Evolutionary conservation across 192 early-diverging fungal genomes (phyloP).

Genomic region (Coemansia sp.): DNA sequence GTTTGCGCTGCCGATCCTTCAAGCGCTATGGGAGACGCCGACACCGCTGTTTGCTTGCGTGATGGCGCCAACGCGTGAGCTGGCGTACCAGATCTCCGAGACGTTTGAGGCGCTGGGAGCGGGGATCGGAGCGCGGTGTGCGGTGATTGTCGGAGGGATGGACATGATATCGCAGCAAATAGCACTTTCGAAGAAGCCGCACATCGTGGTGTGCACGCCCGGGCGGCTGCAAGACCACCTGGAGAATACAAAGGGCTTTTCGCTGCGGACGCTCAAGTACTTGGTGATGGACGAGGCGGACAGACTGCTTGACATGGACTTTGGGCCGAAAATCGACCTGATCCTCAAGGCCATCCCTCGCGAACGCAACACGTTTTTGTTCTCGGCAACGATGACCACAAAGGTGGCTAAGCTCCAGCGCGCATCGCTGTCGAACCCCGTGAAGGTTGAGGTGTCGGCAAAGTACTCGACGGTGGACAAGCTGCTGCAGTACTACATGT

Average conservation of each 20-base stretch:
- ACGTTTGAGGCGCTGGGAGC: constrained; percentile 89
- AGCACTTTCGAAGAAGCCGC: constrained; percentile 92
- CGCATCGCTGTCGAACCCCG: constrained; percentile 87
- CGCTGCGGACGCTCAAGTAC: constrained; percentile 87
- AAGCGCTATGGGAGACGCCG: constrained; percentile 85
- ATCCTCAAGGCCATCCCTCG: constrained; percentile 90
- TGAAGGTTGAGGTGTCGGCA: constrained; percentile 93
- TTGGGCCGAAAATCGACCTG: constrained; percentile 96
- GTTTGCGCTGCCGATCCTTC: constrained; percentile 84
- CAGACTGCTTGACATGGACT: constrained; percentile 91
- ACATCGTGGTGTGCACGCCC: constrained; percentile 94
- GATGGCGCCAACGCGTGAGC: constrained; percentile 96
- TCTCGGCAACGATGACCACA: constrained; percentile 98
- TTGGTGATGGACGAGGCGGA: constrained; percentile 95
- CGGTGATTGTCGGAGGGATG: constrained; percentile 95
- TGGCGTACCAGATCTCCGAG: constrained; percentile 94
- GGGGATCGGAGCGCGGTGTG: constrained; percentile 88
- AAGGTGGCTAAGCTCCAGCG: constrained; percentile 97
- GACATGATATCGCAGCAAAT: constrained; percentile 97
- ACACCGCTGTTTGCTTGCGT: constrained; percentile 92
- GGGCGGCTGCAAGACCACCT: constrained; percentile 94
- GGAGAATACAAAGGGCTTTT: constrained; percentile 99
- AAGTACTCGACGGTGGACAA: constrained; percentile 96
- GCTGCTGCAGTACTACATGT: constrained; percentile 93
- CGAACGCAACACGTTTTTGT: constrained; percentile 90